Percentiles rank a stretch among this genome's conserved stretches.
Conservation (phyloP, 148 eudicot genomes). For the Vaccinium vitisidaea region DNA sequence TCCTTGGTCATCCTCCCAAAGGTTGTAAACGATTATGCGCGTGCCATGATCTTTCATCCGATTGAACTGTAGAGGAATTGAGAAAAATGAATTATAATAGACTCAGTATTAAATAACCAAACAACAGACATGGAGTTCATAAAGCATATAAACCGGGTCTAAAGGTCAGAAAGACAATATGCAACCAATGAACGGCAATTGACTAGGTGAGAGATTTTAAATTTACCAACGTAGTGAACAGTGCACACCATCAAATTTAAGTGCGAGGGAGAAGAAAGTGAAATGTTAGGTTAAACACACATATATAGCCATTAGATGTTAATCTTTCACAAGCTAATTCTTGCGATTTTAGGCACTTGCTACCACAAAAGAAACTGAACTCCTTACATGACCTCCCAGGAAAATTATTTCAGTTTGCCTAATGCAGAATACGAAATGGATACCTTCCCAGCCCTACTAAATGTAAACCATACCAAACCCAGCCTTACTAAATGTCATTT, state of each 20-base stretch:
- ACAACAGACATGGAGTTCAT: neutral
- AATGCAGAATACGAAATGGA: neutral
- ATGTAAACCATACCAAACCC: neutral
- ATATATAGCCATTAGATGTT: neutral
- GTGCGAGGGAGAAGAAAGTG: neutral
- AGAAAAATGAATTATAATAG: conserved; percentile 4
- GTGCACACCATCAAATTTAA: neutral
- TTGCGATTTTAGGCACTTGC: neutral
- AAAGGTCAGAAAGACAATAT: neutral
- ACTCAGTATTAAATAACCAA: neutral
- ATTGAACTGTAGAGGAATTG: conserved; percentile 49
- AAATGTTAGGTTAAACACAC: neutral
- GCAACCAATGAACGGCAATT: neutral
- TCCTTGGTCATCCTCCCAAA: conserved; percentile 98
- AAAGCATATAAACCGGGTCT: neutral
- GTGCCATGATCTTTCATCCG: conserved; percentile 78
- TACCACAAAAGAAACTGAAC: conserved; percentile 9
- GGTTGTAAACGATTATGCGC: conserved; percentile 80
- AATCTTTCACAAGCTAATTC: neutral
- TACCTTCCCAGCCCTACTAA: neutral
- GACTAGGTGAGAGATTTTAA: neutral
- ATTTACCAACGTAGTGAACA: neutral
- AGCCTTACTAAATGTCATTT: neutral
- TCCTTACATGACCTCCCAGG: neutral
- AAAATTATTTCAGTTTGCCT: neutral